Base-by-base conservation (phyloP, 345 rosid species). In the Lepidium sativum region DNA sequence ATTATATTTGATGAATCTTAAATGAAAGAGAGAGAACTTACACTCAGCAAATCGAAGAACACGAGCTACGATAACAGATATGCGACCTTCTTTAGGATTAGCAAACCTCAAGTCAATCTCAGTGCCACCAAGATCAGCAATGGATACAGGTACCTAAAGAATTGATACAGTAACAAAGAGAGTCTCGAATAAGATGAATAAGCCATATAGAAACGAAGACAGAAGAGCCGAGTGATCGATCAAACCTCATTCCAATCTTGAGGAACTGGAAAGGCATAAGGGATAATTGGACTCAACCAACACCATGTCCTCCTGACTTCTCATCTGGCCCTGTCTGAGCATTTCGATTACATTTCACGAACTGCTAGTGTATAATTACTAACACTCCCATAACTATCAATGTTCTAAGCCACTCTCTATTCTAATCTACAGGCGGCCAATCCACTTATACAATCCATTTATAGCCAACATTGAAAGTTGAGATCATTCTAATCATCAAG, bases 301-400 rank as follows among this genome's bases (percentile, higher is more conserved):
- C 96, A 16, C 98, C 98, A 71, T 88, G 98, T 9, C 98, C 98
- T 74, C 98, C 98, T 14, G 98, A 88, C 56, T 92, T 88, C 21
- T 86, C 98, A 63, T 92, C 96, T 38, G 98, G 98, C 77, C 96
- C 98, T 92, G 89, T 85, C 96, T 86, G 95, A 83, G 73, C 82
- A 80, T 78, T 67, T 33, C 68, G 34, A 54, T 51, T 44, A 59
- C 70, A 47, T 71, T 63, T 48, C 59, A 54, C 64, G 64, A 65
- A 25, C 21, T 10, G 48, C 42, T 3, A 54, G 5, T n/a, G n/a
- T n/a, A 27, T n/a, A 35, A 6, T 8, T 1, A 50, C 21, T 4
- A 20, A 17, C 50, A 35, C 7, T 35, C 49, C 13, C 6, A 20
- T 4, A 42, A 25, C 21, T 20, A 20, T 4, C 27, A 68, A 9